Conservation (phyloP, 2,329 filamentous ascomycete species). For the Beauveria sp. region DNA sequence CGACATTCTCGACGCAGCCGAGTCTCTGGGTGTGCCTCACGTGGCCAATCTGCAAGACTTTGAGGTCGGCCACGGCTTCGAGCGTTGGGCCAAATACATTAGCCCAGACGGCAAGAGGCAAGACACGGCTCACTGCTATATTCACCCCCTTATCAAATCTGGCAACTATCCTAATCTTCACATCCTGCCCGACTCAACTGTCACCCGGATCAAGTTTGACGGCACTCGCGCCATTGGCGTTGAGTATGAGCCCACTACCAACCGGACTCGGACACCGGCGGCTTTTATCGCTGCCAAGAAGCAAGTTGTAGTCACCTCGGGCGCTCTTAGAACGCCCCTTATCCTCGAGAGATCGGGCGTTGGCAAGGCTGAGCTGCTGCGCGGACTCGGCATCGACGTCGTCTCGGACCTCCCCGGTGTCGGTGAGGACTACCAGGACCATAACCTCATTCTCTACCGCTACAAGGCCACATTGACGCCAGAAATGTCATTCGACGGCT, state of each 20-base stretch:
- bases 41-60: conserved; percentile 42
- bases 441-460: conserved; percentile 39
- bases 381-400: conserved; percentile 35
- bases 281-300: conserved; percentile 41
- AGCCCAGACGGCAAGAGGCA: conserved; percentile 40
- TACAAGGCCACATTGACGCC: conserved; percentile 39
- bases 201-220: conserved; percentile 41
- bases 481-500: conserved; percentile 34
- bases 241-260: conserved; percentile 30
- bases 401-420: conserved; percentile 42
- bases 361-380: conserved; percentile 36
- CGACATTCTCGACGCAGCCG: conserved; percentile 42
- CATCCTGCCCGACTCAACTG: conserved; percentile 45
- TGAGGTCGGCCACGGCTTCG: conserved; percentile 20
- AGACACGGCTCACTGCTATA: conserved; percentile 43
- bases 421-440: conserved; percentile 38
- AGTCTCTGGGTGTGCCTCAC: conserved; percentile 37
- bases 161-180: conserved; percentile 44
- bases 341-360: conserved; percentile 54
- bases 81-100: conserved; percentile 41
- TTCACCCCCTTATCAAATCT: conserved; percentile 43
- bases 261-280: neutral
- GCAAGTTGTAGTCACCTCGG: conserved; percentile 41
- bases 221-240: conserved; percentile 45
- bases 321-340: conserved; percentile 39